phyloP scores from a whole-genome alignment of 2,329 filamentous ascomycete genomes.

The Podosphaera leucotricha region DNA sequence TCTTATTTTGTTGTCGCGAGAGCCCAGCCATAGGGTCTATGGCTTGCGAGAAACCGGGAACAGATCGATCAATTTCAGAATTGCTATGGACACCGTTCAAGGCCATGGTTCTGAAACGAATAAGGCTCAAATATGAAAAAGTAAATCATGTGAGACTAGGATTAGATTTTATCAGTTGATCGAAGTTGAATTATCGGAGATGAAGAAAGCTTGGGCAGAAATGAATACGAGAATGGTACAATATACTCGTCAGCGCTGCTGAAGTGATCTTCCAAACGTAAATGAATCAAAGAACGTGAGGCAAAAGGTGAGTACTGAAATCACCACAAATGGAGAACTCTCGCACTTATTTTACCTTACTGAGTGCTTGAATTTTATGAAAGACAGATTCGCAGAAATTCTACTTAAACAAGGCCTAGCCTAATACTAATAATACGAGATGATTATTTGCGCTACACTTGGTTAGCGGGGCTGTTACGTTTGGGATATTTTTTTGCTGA shows the following conservation, averaged over 20 bases:
- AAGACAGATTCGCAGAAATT: too few species aligned
- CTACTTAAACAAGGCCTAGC: too few species aligned
- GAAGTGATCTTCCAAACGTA: not conserved
- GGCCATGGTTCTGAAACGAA: not conserved
- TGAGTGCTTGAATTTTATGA: too few species aligned
- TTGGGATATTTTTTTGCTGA: too few species aligned
- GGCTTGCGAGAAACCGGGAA: slow-evolving; percentile 59
- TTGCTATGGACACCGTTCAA: not conserved
- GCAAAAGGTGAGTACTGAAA: not conserved
- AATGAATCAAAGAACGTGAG: not conserved
- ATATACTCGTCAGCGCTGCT: too few species aligned
- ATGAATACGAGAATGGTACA: not conserved
- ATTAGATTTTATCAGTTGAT: not conserved
- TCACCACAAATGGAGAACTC: not conserved
- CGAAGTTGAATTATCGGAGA: not conserved
- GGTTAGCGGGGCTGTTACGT: too few species aligned
- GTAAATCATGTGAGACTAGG: not conserved
- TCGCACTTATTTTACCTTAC: not conserved
- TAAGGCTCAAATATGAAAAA: not conserved
- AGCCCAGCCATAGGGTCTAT: slow-evolving; percentile 78
- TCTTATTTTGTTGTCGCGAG: slow-evolving; percentile 33
- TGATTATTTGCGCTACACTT: too few species aligned
- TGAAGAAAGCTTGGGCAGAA: not conserved
- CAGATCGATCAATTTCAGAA: slow-evolving; percentile 33
- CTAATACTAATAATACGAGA: too few species aligned